Conservation (phyloP, 768 basidiomycete species). For the Tulasnella sp. region DNA sequence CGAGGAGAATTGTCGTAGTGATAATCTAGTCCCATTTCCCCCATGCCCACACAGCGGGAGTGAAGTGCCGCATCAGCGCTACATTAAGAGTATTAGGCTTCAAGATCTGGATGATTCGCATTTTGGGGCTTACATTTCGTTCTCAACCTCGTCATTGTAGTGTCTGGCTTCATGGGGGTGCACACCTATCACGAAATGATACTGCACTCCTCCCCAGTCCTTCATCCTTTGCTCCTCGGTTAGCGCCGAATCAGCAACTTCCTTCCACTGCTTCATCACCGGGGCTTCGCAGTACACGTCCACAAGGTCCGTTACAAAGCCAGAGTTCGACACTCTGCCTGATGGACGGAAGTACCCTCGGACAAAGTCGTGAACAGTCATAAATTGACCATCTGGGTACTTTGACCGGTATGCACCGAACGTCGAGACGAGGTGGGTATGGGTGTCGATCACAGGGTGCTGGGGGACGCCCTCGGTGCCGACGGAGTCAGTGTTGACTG, state of each 20-base stretch:
- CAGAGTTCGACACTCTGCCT: not conserved
- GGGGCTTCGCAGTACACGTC: conserved; percentile 89
- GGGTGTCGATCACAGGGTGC: conserved; percentile 60
- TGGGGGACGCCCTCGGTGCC: not conserved
- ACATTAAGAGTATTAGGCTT: not conserved
- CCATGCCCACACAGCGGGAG: conserved; percentile 77
- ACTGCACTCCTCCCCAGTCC: conserved; percentile 58
- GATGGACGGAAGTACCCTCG: conserved; percentile 39
- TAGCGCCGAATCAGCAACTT: conserved; percentile 60
- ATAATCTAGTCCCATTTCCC: conserved; percentile 79
- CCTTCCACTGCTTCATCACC: conserved; percentile 47
- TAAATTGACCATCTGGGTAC: conserved; percentile 46
- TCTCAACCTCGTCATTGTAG: conserved; percentile 59
- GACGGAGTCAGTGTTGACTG: not conserved
- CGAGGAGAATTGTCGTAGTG: conserved; percentile 73
- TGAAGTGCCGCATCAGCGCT: conserved; percentile 68
- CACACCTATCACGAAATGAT: conserved; percentile 62
- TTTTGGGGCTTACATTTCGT: conserved; percentile 42
- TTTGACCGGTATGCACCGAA: conserved; percentile 48
- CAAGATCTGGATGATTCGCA: not conserved
- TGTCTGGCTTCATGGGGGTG: conserved; percentile 49
- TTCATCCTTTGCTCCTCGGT: conserved; percentile 34
- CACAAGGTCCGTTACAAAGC: conserved; percentile 53
- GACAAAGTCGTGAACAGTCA: conserved; percentile 58
- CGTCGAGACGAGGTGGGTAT: conserved; percentile 73